Percentiles rank a stretch among this genome's conserved stretches.
Evolutionary conservation across 2,329 filamentous ascomycete genomes (phyloP).

Genomic region (Fusarium fracticaudum): DNA sequence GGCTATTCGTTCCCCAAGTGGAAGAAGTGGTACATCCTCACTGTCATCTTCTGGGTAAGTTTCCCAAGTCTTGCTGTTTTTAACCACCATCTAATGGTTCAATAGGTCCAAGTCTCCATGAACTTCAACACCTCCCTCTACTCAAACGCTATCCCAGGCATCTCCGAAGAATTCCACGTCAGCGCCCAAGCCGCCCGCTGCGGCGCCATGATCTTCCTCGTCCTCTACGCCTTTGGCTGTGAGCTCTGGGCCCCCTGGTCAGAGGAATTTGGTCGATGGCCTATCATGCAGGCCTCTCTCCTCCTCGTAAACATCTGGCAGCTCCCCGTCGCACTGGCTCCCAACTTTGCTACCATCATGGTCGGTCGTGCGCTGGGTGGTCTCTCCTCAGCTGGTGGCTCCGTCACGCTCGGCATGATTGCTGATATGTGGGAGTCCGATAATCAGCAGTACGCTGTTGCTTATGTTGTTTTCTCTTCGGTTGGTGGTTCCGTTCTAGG

Average conservation of each 20-base stretch:
- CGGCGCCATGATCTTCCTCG: constrained; percentile 81
- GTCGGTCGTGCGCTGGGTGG: constrained; percentile 77
- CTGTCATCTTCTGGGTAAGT: constrained; percentile 70
- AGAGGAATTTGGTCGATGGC: constrained; percentile 82
- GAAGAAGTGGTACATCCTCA: constrained; percentile 79
- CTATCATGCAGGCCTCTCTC: constrained; percentile 77
- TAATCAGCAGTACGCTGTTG: constrained; percentile 78
- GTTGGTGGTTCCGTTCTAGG: constrained; percentile 81
- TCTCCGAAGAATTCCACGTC: constrained; percentile 73
- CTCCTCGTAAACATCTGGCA: constrained; percentile 83
- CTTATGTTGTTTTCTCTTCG: constrained; percentile 81
- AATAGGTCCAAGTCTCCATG: constrained; percentile 74
- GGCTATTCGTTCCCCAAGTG: constrained; percentile 67
- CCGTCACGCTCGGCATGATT: constrained; percentile 79
- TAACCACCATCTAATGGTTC: accelerated
- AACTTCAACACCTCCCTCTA: constrained; percentile 82
- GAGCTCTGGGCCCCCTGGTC: constrained; percentile 91
- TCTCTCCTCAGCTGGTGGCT: constrained; percentile 76
- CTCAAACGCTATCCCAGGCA: constrained; percentile 73
- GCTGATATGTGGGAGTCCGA: constrained; percentile 78
- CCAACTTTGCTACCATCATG: constrained; percentile 76
- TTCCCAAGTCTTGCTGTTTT: too few species aligned
- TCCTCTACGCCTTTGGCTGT: constrained; percentile 85
- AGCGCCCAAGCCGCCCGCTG: constrained; percentile 74
- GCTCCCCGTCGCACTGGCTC: constrained; percentile 75